Percentiles rank a stretch among this genome's conserved stretches.
Conservation (phyloP, 805 yeast species). For the Ogataea trehaloabstinens region DNA sequence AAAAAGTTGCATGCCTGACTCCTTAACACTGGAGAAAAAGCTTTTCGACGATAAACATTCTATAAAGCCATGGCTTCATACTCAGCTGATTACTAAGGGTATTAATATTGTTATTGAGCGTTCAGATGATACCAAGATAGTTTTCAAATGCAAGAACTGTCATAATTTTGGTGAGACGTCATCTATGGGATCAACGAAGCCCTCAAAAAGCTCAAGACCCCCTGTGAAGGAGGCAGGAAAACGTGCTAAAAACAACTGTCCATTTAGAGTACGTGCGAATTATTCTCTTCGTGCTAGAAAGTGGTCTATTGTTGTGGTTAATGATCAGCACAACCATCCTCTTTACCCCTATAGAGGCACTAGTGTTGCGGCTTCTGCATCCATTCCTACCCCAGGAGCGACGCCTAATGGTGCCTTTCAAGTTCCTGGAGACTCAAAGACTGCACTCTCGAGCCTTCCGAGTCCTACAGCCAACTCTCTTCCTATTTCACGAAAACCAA, state of each 20-base stretch:
- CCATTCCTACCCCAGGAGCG: slow-evolving; percentile 8
- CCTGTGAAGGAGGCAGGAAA: slow-evolving; percentile 15
- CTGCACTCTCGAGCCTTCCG: slow-evolving; percentile 6
- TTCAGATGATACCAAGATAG: slow-evolving; percentile 57
- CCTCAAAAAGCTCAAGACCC: slow-evolving; percentile 3
- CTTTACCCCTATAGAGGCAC: slow-evolving; percentile 23
- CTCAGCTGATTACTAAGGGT: slow-evolving; percentile 46
- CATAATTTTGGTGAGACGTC: slow-evolving; percentile 16
- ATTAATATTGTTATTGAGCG: slow-evolving; percentile 60
- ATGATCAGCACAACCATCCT: slow-evolving; percentile 59
- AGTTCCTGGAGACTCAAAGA: slow-evolving; percentile 5
- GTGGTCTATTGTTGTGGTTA: slow-evolving; percentile 63
- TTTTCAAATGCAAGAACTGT: slow-evolving; percentile 56
- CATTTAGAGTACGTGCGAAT: slow-evolving; percentile 65
- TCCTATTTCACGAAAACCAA: slow-evolving; percentile 9
- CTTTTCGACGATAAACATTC: slow-evolving; percentile 41
- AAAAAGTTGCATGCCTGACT: slow-evolving; percentile 2
- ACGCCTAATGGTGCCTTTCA: slow-evolving; percentile 7
- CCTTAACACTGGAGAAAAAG: slow-evolving; percentile 21
- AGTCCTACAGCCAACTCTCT: neutral
- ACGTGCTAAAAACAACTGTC: slow-evolving; percentile 42
- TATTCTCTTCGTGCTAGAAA: slow-evolving; percentile 47
- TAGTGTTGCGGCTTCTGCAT: slow-evolving; percentile 1
- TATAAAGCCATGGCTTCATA: slow-evolving; percentile 63
- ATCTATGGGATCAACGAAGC: slow-evolving; percentile 7